Conservation (phyloP, 1,284 basidiomycete species). For the Ganoderma sp. region DNA sequence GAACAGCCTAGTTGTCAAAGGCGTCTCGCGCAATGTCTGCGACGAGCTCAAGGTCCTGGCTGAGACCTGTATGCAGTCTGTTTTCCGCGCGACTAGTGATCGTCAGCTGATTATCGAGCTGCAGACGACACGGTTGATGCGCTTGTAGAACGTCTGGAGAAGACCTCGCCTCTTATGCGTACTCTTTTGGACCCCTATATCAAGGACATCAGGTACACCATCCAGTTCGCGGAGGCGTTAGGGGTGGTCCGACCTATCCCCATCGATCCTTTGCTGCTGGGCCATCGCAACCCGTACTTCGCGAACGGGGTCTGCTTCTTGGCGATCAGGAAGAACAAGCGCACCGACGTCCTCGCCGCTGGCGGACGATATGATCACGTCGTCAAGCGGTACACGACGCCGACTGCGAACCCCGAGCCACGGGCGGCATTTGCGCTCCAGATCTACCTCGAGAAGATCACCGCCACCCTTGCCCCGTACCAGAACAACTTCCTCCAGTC, state of each 20-base stretch:
- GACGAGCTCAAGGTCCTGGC: slow-evolving; percentile 75
- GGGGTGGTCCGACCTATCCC: slow-evolving; percentile 68
- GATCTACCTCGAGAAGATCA: slow-evolving; percentile 82
- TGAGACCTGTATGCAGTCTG: slow-evolving; percentile 53
- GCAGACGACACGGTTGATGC: slow-evolving; percentile 68
- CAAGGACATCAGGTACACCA: slow-evolving; percentile 67
- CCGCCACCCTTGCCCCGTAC: slow-evolving; percentile 70
- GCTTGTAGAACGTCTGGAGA: slow-evolving; percentile 63
- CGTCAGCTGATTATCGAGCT: background rate
- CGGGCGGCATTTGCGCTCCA: slow-evolving; percentile 78
- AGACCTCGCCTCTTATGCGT: slow-evolving; percentile 58
- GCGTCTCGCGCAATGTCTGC: slow-evolving; percentile 61
- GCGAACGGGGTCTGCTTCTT: slow-evolving; percentile 79
- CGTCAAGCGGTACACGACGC: slow-evolving; percentile 65
- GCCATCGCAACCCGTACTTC: slow-evolving; percentile 66
- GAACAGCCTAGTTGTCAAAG: slow-evolving; percentile 67
- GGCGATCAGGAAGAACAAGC: slow-evolving; percentile 70
- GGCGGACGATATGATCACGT: slow-evolving; percentile 82
- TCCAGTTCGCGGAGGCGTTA: slow-evolving; percentile 65
- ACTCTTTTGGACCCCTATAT: slow-evolving; percentile 54
- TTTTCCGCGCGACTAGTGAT: no score
- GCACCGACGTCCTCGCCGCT: slow-evolving; percentile 75
- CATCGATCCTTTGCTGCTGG: slow-evolving; percentile 78
- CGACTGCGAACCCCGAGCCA: slow-evolving; percentile 57
- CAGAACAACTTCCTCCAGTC: slow-evolving; percentile 76